phyloP scores from a whole-genome alignment of 164 flowering plant species.

The Tetrastigma voinierianum region DNA sequence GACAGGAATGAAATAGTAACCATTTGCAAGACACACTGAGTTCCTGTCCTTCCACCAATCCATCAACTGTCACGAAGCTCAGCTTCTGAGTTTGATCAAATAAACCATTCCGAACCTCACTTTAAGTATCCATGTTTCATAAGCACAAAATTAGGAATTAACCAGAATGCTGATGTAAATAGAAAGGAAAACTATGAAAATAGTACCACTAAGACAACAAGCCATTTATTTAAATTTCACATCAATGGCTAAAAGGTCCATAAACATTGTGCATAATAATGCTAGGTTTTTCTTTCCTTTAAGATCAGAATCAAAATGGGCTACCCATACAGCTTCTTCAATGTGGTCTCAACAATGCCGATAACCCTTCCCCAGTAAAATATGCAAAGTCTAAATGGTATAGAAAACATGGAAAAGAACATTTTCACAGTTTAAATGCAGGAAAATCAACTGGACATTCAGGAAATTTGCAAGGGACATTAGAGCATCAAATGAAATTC shows the following conservation, averaged over 20 bases:
- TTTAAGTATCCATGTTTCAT: neutral
- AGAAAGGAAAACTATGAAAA: neutral
- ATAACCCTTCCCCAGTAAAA: no score
- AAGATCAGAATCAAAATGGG: no score
- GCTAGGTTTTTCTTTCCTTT: no score
- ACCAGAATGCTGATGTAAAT: neutral
- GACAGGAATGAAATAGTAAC: constrained; percentile 97
- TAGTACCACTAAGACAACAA: neutral
- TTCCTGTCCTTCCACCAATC: constrained; percentile 88
- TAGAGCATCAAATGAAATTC: neutral
- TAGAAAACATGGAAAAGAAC: no score
- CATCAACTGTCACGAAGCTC: constrained; percentile 93
- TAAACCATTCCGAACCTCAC: neutral
- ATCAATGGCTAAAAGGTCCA: no score
- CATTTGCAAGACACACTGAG: constrained; percentile 99
- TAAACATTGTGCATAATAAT: no score
- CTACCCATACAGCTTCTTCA: no score
- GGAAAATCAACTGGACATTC: neutral
- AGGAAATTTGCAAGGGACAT: neutral
- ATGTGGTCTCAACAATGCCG: no score
- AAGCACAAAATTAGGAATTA: neutral
- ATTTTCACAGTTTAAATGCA: neutral
- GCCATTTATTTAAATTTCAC: neutral
- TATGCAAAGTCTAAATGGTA: no score
- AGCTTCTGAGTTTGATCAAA: constrained; percentile 45